These are phyloP conservation scores for Ustilago loliicola DNA, from an alignment of 1,284 basidiomycete genomes.

Conservation along the genomic window DNA sequence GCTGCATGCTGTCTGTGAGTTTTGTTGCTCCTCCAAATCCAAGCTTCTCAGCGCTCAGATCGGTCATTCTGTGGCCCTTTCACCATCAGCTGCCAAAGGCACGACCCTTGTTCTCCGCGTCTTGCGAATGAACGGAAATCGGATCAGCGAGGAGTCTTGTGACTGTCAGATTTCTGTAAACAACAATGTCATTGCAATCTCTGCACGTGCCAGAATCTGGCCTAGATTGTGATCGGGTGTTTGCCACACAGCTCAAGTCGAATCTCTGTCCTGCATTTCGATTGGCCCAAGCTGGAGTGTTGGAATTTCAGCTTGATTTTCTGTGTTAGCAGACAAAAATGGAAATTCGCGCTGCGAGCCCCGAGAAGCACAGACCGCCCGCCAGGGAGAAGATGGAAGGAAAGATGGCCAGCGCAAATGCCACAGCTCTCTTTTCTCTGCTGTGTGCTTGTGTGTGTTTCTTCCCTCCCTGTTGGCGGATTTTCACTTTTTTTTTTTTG, in stretches of 20 bases:
- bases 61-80: background rate
- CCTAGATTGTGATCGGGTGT: constrained; percentile 22
- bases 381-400: constrained; percentile 18
- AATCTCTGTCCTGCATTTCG: background rate
- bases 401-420: too few relatives aligned
- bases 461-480: constrained; percentile 4
- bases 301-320: background rate
- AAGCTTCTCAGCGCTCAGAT: background rate
- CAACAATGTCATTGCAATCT: background rate
- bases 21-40: background rate
- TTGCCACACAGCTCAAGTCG: background rate
- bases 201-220: constrained; percentile 28
- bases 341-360: background rate
- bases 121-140: constrained; percentile 19
- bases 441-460: background rate
- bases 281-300: background rate
- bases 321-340: background rate
- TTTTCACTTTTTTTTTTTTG: constrained; percentile 22
- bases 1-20: constrained; percentile 1
- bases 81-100: constrained; percentile 10
- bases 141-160: too few relatives aligned
- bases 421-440: background rate
- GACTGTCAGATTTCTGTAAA: too few relatives aligned
- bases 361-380: constrained; percentile 27
- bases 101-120: constrained; percentile 28